Evolutionary conservation across 306 rosid genomes (phyloP).

Genomic region (Ammopiptanthus mongolicus): DNA sequence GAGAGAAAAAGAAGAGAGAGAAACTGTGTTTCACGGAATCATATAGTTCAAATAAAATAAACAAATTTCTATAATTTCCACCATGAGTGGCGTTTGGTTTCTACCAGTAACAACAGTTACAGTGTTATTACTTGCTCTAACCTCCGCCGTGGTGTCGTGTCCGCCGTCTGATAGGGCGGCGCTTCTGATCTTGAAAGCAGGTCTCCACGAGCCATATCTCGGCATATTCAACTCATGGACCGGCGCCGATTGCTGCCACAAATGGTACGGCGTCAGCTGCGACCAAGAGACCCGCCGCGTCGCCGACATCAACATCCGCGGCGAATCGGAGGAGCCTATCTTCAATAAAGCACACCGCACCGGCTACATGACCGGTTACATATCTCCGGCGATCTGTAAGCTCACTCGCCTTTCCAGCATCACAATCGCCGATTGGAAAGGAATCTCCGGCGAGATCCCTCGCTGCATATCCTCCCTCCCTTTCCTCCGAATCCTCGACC

Average conservation of each 20-base stretch:
- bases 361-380: slow-evolving; percentile 81
- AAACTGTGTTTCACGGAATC: background rate
- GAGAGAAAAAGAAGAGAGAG: background rate
- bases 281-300: slow-evolving; percentile 56
- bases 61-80: background rate
- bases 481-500: slow-evolving; percentile 78
- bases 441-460: slow-evolving; percentile 87
- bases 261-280: slow-evolving; percentile 88
- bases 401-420: slow-evolving; percentile 67
- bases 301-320: slow-evolving; percentile 91
- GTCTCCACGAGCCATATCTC: slow-evolving; percentile 56
- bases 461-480: slow-evolving; percentile 56
- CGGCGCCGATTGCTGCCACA: slow-evolving; percentile 74
- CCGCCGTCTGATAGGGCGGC: slow-evolving; percentile 74
- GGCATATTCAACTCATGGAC: slow-evolving; percentile 84
- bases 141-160: slow-evolving; percentile 40
- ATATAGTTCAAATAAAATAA: background rate
- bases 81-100: slow-evolving; percentile 27
- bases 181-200: slow-evolving; percentile 61
- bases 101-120: background rate
- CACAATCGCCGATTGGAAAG: slow-evolving; percentile 90
- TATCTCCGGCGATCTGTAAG: slow-evolving; percentile 67
- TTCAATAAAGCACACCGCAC: slow-evolving; percentile 51
- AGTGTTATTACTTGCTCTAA: background rate
- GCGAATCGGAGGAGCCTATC: slow-evolving; percentile 79